These are phyloP conservation scores for Globisporangium parvum DNA, from an alignment of 352 stramenopile species.

Conservation along the genomic window DNA sequence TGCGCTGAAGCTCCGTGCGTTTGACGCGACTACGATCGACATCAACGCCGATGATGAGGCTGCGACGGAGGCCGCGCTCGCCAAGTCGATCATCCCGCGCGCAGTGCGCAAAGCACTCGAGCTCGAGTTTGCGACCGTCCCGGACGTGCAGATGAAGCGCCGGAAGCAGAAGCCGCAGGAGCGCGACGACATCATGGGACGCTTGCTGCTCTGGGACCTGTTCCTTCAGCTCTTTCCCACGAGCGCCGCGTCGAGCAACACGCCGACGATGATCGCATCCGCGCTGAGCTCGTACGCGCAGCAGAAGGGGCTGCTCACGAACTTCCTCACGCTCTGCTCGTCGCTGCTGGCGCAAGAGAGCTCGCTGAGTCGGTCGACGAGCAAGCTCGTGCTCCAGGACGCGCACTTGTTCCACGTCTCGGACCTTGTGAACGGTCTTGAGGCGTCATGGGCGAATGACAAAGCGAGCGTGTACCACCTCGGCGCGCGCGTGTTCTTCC, in stretches of 20 bases:
- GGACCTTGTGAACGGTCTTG: conserved; percentile 29
- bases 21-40: conserved; percentile 47
- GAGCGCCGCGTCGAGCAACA: conserved; percentile 7
- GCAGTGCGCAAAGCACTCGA: conserved; percentile 56
- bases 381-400: conserved; percentile 37
- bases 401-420: conserved; percentile 34
- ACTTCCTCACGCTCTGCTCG: conserved; percentile 59
- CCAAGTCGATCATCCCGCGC: conserved; percentile 55
- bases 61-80: conserved; percentile 60
- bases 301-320: conserved; percentile 51
- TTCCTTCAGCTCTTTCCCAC: conserved; percentile 79
- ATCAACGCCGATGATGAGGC: conserved; percentile 78
- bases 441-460: conserved; percentile 19
- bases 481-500: conserved; percentile 70
- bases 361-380: conserved; percentile 16
- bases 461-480: conserved; percentile 43
- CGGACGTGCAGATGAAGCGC: conserved; percentile 36
- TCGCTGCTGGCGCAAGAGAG: conserved; percentile 56
- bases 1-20: conserved; percentile 30
- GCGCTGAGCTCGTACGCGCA: conserved; percentile 66
- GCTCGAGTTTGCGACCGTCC: conserved; percentile 30
- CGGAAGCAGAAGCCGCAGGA: conserved; percentile 47
- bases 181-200: conserved; percentile 42
- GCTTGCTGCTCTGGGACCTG: conserved; percentile 74
- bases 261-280: conserved; percentile 47